Evolutionary conservation across 345 rosid species (phyloP), one percentile per base, ranked within the genome.

Genomic region (Rhizophora apiculata): DNA sequence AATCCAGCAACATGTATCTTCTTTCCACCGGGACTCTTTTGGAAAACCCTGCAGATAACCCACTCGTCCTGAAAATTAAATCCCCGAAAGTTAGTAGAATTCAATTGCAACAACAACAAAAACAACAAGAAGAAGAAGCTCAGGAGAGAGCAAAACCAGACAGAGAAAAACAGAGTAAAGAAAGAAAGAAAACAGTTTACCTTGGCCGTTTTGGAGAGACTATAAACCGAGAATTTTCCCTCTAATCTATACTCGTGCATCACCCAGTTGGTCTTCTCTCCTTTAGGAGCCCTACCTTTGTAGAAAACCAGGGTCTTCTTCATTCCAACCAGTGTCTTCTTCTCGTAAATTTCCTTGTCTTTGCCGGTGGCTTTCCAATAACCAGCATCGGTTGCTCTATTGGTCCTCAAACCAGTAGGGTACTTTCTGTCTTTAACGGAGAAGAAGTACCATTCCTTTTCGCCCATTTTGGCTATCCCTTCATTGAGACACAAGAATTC

Each of bases 381-480:
- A 18, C 76, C 76, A 20, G 76, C 71, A 59, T n/a, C 67, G 61
- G 76, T 73, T 4, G 76, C 76, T 62, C 76, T 52, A 6, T 73
- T 73, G 36, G 76, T 73, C 36, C 76, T 52, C 21, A 73, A 67
- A 11, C 89, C 96, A 59, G 93, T 90, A 36, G 96, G 96, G 68
- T 90, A 90, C 71, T 90, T 90, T 62, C 96, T 79, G 69, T 90
- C 96, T 67, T 86, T 81, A 0, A 88, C 85, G 71, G 88, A 90
- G 72, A 90, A 90, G 69, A 90, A 90, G 62, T 90, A 90, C 91
- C 91, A 86, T 73, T 87, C 91, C 19, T 88, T 90, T 60, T 73
- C 76, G 36, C 76, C 71, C 71, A 73, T 73, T 73, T 73, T 73
- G 29, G 71, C 67, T 18, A 34, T 73, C 71, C 76, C 76, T 73